Conservation (phyloP, 345 rosid species). For the Carallia pectinifolia region DNA sequence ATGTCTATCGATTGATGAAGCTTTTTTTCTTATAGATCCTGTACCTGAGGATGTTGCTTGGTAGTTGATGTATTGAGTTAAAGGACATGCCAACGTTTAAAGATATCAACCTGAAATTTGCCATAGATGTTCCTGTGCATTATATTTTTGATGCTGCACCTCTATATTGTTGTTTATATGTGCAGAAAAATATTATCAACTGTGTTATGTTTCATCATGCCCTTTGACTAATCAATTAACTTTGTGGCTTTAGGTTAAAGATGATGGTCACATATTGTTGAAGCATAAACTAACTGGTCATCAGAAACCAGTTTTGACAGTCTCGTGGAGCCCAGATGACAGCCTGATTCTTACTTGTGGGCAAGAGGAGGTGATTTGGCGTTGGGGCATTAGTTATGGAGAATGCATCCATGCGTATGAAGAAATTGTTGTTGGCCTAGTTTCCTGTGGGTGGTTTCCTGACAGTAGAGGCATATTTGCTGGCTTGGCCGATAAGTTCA, state of each 20-base stretch:
- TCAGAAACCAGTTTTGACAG: constrained; percentile 46
- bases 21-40: too few species aligned
- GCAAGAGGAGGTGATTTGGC: constrained; percentile 53
- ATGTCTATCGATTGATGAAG: too few species aligned
- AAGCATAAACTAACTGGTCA: constrained; percentile 57
- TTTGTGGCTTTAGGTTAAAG: constrained; percentile 38
- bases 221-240: background rate
- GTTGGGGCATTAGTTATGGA: constrained; percentile 65
- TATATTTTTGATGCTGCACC: too few species aligned
- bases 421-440: constrained; percentile 45
- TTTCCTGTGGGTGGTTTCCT: constrained; percentile 72
- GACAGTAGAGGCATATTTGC: constrained; percentile 51
- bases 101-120: too few species aligned
- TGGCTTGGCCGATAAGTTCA: constrained; percentile 59
- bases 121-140: too few species aligned
- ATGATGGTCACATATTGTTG: constrained; percentile 39
- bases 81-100: too few species aligned
- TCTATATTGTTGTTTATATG: too few species aligned
- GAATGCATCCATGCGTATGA: constrained; percentile 53
- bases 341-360: constrained; percentile 70
- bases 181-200: too few species aligned
- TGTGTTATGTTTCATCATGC: background rate
- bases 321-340: constrained; percentile 71
- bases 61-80: too few species aligned
- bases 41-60: too few species aligned